Base-by-base conservation (phyloP, 2,329 filamentous ascomycete genomes). In the Fusarium sp. region DNA sequence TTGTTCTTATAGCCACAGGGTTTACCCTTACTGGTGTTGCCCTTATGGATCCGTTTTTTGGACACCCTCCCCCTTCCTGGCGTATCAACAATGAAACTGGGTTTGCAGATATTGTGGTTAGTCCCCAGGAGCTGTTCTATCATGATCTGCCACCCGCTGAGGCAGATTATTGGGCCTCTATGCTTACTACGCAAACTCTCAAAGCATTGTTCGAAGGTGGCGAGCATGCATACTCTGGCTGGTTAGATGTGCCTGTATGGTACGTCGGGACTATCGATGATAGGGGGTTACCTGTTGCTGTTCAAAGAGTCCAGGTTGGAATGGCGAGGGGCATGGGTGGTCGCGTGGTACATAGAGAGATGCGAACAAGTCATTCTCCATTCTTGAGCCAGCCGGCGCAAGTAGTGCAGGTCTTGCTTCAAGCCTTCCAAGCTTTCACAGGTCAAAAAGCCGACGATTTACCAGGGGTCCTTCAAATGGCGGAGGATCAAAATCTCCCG, bases 161-260 rank as follows among this genome's bases (percentile, higher is more conserved):
- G 13, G 53, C 53, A 18, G 43, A 56, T 3, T 18, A 33, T 11
- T 15, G 12, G 5, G 18, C 53, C 15, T 56, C 53, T 0, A 56
- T 49, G 53, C 53, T 56, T n/a, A 49, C 24, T n/a, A 56, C 53
- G 3, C 53, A 56, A 39, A 56, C 43, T 9, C 53, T 56, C 2
- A 56, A 21, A 39, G 53, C 53, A 31, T 5, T 56, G 4, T 56
- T 39, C 21, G 24, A 49, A 39, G 53, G 53, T 0, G 18, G 53
- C 3, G 43, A 49, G 20, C 15, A 15, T 9, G 21, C 53, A 1
- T 56, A 56, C 33, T 49, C 53, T 7, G 53, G 53, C 5, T 56
- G 53, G 53, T 1, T 56, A 2, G 43, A 56, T 33, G 53, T 56
- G 3, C 53, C 53, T 21, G 33, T 49, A 11, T 56, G 53, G 53